A percentile compares a stretch with the other conserved stretches of the same genome.
These are phyloP conservation scores for Podila horticola DNA, from an alignment of 192 early-diverging fungal genomes.

Conservation along the genomic window DNA sequence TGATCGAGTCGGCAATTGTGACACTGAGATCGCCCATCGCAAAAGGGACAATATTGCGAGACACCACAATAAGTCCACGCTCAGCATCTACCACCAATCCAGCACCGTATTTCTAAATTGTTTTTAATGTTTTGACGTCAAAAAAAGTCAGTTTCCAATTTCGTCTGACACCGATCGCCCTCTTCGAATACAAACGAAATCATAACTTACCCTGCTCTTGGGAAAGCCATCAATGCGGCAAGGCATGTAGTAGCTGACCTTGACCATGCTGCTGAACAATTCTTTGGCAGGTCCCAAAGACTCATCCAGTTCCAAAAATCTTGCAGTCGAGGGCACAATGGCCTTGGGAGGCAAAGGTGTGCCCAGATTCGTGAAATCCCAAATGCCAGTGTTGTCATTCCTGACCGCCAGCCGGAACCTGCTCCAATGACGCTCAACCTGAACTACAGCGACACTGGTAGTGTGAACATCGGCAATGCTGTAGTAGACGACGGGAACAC, in stretches of 20 bases:
- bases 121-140: too few relatives aligned
- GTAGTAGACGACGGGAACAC: conserved; percentile 83
- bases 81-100: conserved; percentile 84
- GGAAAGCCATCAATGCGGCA: conserved; percentile 81
- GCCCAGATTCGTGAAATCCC: conserved; percentile 79
- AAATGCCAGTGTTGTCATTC: conserved; percentile 77
- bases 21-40: conserved; percentile 80
- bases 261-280: conserved; percentile 76
- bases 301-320: conserved; percentile 72
- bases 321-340: conserved; percentile 69
- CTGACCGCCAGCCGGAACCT: conserved; percentile 75
- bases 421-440: conserved; percentile 80
- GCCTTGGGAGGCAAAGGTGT: conserved; percentile 66
- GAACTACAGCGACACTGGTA: conserved; percentile 72
- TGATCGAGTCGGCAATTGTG: conserved; percentile 86
- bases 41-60: conserved; percentile 80
- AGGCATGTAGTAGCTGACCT: conserved; percentile 79
- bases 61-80: conserved; percentile 83
- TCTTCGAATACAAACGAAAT: background rate
- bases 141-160: too few relatives aligned
- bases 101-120: conserved; percentile 66
- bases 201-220: conserved; percentile 60
- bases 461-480: conserved; percentile 83
- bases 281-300: conserved; percentile 70
- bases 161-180: too few relatives aligned